Percentiles rank a stretch among this genome's conserved stretches.
phyloP scores from a whole-genome alignment of 2,329 filamentous ascomycete genomes.

The Chalara sp. region DNA sequence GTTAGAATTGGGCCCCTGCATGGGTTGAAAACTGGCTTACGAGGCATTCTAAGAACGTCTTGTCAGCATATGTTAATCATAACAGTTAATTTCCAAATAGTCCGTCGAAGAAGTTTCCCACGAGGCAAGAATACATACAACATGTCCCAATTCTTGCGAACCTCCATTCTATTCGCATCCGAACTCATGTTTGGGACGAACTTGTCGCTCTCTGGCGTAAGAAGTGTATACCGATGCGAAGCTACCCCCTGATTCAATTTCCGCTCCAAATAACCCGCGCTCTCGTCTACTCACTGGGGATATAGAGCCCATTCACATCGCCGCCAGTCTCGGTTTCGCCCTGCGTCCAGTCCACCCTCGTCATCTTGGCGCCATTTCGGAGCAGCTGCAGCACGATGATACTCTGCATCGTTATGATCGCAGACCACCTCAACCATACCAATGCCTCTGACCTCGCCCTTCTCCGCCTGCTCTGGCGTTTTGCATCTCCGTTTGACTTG shows the following conservation, averaged over 20 bases:
- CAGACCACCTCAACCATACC: conserved; percentile 23
- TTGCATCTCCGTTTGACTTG: conserved; percentile 1
- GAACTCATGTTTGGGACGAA: conserved; percentile 28
- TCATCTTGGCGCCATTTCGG: background rate
- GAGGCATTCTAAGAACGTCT: conserved; percentile 17
- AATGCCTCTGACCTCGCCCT: conserved; percentile 10
- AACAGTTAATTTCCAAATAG: too few relatives aligned
- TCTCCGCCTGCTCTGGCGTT: conserved; percentile 6
- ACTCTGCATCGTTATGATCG: conserved; percentile 20
- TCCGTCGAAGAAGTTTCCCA: too few relatives aligned
- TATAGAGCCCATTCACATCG: conserved; percentile 28
- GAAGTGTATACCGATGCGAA: conserved; percentile 23
- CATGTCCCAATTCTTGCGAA: conserved; percentile 27
- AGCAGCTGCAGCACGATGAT: conserved; percentile 23
- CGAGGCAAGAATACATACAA: conserved; percentile 1
- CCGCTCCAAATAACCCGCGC: background rate
- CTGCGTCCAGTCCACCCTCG: conserved; percentile 5
- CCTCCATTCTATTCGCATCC: conserved; percentile 23
- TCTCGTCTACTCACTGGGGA: conserved; percentile 20
- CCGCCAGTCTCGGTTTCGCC: conserved; percentile 21
- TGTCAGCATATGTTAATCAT: too few relatives aligned
- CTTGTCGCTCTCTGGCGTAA: conserved; percentile 23
- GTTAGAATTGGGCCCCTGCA: background rate
- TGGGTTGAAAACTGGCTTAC: conserved; percentile 5
- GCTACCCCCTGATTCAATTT: conserved; percentile 4